A percentile compares a stretch with the other conserved stretches of the same genome.
These are phyloP conservation scores for Aspergillus latus DNA, from an alignment of 2,329 filamentous ascomycete species.

Conservation along the genomic window DNA sequence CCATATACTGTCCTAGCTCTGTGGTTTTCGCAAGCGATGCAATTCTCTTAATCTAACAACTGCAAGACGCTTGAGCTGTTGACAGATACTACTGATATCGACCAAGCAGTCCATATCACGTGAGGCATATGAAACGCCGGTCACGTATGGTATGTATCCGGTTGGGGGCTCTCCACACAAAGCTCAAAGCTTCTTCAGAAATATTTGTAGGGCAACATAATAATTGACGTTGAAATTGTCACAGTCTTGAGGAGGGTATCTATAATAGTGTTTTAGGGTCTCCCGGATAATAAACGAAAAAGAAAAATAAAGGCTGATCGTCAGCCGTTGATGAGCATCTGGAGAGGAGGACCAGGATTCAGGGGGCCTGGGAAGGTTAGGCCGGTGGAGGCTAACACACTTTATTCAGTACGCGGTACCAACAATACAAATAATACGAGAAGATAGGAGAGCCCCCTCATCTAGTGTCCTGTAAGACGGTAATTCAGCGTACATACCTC, in stretches of 20 bases:
- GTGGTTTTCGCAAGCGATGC: neutral
- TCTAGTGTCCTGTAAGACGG: neutral
- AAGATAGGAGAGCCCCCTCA: neutral
- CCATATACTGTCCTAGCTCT: neutral
- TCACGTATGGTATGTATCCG: conserved; percentile 4
- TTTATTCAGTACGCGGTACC: neutral
- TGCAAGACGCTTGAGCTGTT: neutral
- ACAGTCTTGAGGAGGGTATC: neutral
- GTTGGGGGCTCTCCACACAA: conserved; percentile 2
- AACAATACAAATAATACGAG: neutral
- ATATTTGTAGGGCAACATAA: neutral
- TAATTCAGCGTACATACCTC: neutral
- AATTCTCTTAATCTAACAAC: neutral
- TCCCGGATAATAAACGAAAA: neutral
- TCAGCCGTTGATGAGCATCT: conserved; percentile 1
- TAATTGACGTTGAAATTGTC: neutral
- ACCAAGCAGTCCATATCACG: neutral
- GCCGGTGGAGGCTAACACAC: conserved; percentile 1
- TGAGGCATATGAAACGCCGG: conserved; percentile 4
- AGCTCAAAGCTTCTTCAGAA: neutral
- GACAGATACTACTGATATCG: neutral
- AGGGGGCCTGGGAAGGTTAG: neutral
- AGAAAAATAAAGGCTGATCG: neutral
- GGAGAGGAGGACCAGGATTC: neutral
- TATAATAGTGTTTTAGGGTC: neutral